These are phyloP conservation scores for Rutstroemia sp. DNA, from an alignment of 2,329 filamentous ascomycete genomes.

Conservation along the genomic window DNA sequence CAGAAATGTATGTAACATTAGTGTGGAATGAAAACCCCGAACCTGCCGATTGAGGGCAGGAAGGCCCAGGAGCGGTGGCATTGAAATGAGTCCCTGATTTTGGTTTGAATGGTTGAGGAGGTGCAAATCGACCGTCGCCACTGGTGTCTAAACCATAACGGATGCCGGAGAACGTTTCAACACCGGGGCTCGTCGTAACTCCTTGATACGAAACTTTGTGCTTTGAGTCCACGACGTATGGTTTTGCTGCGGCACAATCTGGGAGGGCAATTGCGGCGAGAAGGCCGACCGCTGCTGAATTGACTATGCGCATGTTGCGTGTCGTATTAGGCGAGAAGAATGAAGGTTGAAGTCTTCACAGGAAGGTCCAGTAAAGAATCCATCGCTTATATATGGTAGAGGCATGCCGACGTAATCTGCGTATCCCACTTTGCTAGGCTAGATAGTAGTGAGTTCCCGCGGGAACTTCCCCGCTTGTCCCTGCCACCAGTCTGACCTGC, in stretches of 20 bases:
- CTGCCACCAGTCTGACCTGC: too few relatives aligned
- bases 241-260: neutral
- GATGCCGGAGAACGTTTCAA: conserved; percentile 42
- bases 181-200: conserved; percentile 33
- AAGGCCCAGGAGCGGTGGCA: conserved; percentile 35
- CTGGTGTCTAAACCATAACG: conserved; percentile 40
- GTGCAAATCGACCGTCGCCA: conserved; percentile 39
- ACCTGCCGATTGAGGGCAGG: conserved; percentile 38
- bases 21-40: conserved; percentile 29
- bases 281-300: neutral
- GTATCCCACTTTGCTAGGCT: too few relatives aligned
- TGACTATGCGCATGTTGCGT: neutral
- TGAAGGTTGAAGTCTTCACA: neutral
- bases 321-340: neutral
- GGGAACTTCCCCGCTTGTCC: too few relatives aligned
- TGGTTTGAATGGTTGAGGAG: conserved; percentile 33
- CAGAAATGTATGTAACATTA: conserved; percentile 36
- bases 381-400: too few relatives aligned
- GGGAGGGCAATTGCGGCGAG: neutral
- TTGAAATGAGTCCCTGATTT: conserved; percentile 30
- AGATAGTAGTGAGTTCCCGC: too few relatives aligned
- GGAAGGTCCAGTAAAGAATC: neutral
- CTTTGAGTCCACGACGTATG: conserved; percentile 17
- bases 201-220: conserved; percentile 36
- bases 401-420: too few relatives aligned